Conservation (phyloP, 495 filamentous ascomycete species). For the Elasticomyces elasticus region DNA sequence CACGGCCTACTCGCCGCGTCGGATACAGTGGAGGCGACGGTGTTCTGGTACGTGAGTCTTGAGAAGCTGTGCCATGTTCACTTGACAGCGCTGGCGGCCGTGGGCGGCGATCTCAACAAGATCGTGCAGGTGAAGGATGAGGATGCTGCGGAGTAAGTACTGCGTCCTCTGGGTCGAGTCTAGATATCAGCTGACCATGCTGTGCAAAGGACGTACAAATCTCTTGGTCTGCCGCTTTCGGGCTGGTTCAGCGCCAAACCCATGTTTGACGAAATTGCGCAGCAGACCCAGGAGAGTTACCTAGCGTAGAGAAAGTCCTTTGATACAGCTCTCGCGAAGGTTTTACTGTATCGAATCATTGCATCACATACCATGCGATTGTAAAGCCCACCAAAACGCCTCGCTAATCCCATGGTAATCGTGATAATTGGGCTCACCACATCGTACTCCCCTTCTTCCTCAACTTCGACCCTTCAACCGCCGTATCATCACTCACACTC, state of each 20-base stretch:
- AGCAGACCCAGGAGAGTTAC: slow-evolving; percentile 1
- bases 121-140: slow-evolving; percentile 1
- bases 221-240: neutral
- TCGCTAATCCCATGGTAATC: too few relatives aligned
- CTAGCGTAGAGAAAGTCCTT: too few relatives aligned
- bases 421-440: too few relatives aligned
- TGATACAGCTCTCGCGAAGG: too few relatives aligned
- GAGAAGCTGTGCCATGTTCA: slow-evolving; percentile 4
- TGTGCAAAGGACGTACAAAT: neutral
- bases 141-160: slow-evolving; percentile 1
- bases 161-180: neutral
- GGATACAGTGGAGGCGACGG: neutral
- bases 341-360: too few relatives aligned
- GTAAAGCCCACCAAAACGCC: too few relatives aligned
- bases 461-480: slow-evolving; percentile 4
- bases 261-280: neutral
- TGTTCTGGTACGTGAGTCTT: slow-evolving; percentile 9
- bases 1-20: neutral
- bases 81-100: neutral
- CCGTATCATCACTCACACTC: slow-evolving; percentile 19
- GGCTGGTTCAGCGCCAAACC: slow-evolving; percentile 4
- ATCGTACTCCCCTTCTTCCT: slow-evolving; percentile 20
- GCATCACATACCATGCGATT: too few relatives aligned
- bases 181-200: neutral
- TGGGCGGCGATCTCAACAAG: neutral